phyloP scores from a whole-genome alignment of 176 grass and related monocot species.

The Rhipidocladum racemiflorum region DNA sequence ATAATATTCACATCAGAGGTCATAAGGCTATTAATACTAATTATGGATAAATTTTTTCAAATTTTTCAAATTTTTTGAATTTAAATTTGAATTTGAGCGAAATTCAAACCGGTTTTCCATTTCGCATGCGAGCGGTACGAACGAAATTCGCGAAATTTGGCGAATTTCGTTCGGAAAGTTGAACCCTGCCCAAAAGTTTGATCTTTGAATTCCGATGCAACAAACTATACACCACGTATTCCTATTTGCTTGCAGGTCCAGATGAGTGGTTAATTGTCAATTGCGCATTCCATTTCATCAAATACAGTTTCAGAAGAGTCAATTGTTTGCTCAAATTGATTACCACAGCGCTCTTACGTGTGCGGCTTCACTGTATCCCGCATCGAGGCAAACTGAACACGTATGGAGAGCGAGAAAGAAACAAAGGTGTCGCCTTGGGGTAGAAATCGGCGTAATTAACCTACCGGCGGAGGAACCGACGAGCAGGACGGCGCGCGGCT shows the following conservation, averaged over 20 bases:
- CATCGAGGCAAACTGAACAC: background rate
- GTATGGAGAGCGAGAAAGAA: background rate
- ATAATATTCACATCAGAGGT: no score
- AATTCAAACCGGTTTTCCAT: no score
- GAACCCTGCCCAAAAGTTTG: conserved; percentile 11
- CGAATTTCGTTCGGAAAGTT: no score
- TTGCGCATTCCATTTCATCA: background rate
- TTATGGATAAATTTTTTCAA: no score
- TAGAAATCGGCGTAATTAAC: background rate
- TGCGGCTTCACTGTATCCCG: background rate
- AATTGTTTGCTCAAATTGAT: background rate
- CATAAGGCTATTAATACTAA: no score
- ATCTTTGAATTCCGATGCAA: background rate
- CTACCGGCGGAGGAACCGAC: conserved; percentile 83
- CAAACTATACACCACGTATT: background rate
- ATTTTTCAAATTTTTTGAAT: no score
- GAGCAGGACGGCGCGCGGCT: conserved; percentile 57
- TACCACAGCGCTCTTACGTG: background rate
- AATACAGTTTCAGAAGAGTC: background rate
- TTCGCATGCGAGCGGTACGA: no score
- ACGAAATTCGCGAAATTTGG: no score
- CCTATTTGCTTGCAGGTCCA: background rate
- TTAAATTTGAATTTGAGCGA: no score
- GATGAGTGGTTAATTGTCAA: background rate
- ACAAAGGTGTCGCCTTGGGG: background rate